Conservation (phyloP, 208 protist species). For the Acanthamoeba triangularis region DNA sequence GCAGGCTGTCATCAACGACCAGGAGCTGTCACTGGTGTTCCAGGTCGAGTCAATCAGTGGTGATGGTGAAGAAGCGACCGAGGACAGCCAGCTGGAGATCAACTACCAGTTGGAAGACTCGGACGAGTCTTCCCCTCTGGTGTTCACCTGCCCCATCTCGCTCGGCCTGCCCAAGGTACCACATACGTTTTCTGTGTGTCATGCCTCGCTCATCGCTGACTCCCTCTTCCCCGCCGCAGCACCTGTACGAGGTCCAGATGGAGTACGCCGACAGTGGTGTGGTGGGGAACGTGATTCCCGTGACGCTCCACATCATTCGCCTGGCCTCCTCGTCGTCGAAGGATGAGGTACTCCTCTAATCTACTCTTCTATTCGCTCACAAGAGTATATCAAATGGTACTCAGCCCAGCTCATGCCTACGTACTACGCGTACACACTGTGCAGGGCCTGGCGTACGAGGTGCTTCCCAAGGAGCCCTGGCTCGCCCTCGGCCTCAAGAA, state of each 20-base stretch:
- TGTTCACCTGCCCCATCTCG: neutral
- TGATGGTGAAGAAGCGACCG: neutral
- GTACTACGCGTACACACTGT: neutral
- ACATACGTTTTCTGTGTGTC: too few species aligned
- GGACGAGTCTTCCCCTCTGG: neutral
- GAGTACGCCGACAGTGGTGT: neutral
- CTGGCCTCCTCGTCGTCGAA: neutral
- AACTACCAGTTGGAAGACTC: neutral
- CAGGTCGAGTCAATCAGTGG: neutral
- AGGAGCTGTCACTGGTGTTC: slow-evolving; percentile 16
- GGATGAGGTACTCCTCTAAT: neutral
- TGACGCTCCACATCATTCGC: slow-evolving; percentile 18
- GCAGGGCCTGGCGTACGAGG: neutral
- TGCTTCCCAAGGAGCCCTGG: slow-evolving; percentile 23
- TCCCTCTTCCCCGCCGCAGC: neutral
- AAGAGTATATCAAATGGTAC: neutral
- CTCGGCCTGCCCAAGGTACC: slow-evolving; percentile 5
- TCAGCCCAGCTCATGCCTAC: too few species aligned
- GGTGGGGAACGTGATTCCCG: slow-evolving; percentile 6
- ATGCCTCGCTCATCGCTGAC: neutral
- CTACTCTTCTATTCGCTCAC: too few species aligned
- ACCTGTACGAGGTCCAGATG: slow-evolving; percentile 20
- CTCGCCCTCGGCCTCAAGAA: slow-evolving; percentile 28
- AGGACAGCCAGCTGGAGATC: slow-evolving; percentile 9
- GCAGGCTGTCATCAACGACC: neutral